Conservation (phyloP, 306 rosid species). For the Styphnolobium japonicum region DNA sequence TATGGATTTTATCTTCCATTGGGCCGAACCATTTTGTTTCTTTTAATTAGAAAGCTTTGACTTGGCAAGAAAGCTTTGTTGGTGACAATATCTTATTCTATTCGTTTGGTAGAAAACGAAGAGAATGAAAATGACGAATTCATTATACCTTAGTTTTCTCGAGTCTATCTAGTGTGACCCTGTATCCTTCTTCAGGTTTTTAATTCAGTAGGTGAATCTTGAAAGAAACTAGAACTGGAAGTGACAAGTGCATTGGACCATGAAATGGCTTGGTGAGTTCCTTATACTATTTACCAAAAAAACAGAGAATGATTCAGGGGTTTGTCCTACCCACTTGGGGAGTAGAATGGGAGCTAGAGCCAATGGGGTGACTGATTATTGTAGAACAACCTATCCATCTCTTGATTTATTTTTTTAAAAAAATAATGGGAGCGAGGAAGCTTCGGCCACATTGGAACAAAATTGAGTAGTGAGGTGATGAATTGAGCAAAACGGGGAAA, state of each 20-base stretch:
- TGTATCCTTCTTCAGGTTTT: slow-evolving; percentile 18
- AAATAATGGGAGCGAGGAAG: not conserved
- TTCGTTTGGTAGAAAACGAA: slow-evolving; percentile 10
- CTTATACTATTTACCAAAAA: not conserved
- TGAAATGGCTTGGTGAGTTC: slow-evolving; percentile 1
- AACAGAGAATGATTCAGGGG: too few relatives aligned
- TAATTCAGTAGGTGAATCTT: slow-evolving; percentile 6
- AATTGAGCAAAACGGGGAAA: not conserved
- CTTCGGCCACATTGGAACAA: not conserved
- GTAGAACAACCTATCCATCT: too few relatives aligned
- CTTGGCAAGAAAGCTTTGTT: not conserved
- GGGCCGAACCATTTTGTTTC: too few relatives aligned
- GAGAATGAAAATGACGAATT: not conserved
- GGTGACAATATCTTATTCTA: slow-evolving; percentile 1
- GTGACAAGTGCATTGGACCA: slow-evolving; percentile 20
- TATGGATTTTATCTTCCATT: too few relatives aligned
- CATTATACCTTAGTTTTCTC: not conserved
- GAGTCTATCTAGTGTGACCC: not conserved
- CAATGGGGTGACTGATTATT: too few relatives aligned
- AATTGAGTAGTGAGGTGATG: not conserved
- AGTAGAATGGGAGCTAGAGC: not conserved
- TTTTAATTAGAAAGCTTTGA: not conserved
- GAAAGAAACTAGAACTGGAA: not conserved
- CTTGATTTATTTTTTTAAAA: too few relatives aligned
- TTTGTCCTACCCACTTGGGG: not conserved